A percentile compares a stretch with the other conserved stretches of the same genome.
phyloP scores from a whole-genome alignment of 352 stramenopile species.

The Phytophthora fragariaefolia region DNA sequence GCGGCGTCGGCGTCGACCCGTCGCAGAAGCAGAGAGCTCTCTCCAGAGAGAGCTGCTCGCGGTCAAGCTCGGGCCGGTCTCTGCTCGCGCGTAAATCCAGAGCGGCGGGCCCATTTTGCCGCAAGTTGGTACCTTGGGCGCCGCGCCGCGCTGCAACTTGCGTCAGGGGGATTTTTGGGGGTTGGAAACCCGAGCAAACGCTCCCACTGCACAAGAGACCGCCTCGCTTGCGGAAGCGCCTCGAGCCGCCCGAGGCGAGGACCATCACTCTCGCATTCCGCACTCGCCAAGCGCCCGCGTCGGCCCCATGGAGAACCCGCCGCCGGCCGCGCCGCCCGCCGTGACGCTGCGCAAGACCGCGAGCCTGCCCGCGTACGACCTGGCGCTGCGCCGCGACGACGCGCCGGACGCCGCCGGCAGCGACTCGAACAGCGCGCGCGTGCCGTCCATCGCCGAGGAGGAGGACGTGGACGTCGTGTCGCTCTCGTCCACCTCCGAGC shows the following conservation, averaged over 20 bases:
- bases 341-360: slow-evolving; percentile 31
- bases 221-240: slow-evolving; percentile 5
- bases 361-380: slow-evolving; percentile 34
- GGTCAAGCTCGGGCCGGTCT: slow-evolving; percentile 4
- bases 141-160: background rate
- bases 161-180: slow-evolving; percentile 7
- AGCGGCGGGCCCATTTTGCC: background rate
- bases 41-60: background rate
- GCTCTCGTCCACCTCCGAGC: slow-evolving; percentile 31
- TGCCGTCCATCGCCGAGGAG: slow-evolving; percentile 31
- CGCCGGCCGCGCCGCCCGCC: slow-evolving; percentile 14
- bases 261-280: slow-evolving; percentile 42
- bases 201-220: slow-evolving; percentile 25
- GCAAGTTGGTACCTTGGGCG: background rate
- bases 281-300: slow-evolving; percentile 2
- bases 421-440: slow-evolving; percentile 32
- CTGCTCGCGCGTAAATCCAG: slow-evolving; percentile 13
- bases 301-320: slow-evolving; percentile 29
- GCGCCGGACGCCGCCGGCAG: slow-evolving; percentile 8
- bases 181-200: slow-evolving; percentile 27
- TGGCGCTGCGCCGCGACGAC: slow-evolving; percentile 30
- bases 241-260: too few species aligned
- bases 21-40: too few species aligned
- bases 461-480: slow-evolving; percentile 33
- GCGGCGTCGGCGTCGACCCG: slow-evolving; percentile 15